Evolutionary conservation across 2,329 filamentous ascomycete species (phyloP).

Genomic region (Paracoccidioides brasiliensis): DNA sequence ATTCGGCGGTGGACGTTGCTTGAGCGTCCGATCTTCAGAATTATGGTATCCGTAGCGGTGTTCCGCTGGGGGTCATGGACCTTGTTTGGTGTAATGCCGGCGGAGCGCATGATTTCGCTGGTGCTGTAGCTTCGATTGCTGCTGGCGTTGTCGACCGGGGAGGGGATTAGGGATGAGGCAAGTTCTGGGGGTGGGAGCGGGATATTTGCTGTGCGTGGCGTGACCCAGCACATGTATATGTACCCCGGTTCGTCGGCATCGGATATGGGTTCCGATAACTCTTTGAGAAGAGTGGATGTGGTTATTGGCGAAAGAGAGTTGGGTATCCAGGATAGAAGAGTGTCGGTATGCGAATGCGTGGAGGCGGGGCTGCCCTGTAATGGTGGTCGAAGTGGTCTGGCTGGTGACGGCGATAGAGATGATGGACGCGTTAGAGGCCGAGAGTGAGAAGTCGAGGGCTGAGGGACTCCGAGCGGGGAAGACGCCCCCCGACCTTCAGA

Average conservation of each 20-base stretch:
- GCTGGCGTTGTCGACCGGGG: conserved; percentile 17
- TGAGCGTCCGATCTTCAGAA: conserved; percentile 52
- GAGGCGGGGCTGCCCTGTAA: conserved; percentile 10
- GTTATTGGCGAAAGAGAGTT: conserved; percentile 51
- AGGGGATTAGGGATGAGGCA: conserved; percentile 47
- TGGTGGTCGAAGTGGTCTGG: conserved; percentile 8
- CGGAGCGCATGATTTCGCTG: conserved; percentile 26
- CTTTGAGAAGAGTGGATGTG: conserved; percentile 56
- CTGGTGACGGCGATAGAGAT: conserved; percentile 5
- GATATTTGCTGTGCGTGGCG: conserved; percentile 44
- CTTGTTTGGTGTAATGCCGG: conserved; percentile 19
- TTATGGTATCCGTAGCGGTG: conserved; percentile 43
- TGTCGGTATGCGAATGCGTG: conserved; percentile 27
- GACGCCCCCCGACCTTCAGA: not conserved
- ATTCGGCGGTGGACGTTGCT: conserved; percentile 81
- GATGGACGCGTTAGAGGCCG: conserved; percentile 2
- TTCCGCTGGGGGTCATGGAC: not conserved
- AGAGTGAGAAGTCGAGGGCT: not conserved
- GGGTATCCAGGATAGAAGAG: conserved; percentile 56
- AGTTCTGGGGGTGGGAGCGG: conserved; percentile 30
- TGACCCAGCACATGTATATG: conserved; percentile 99
- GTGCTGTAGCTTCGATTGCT: conserved; percentile 22
- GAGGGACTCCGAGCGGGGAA: not conserved
- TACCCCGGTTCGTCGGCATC: conserved; percentile 69
- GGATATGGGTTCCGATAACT: conserved; percentile 65